Evolutionary conservation across 129 eudicot genomes (phyloP).

Genomic region (Pseudognaphalium luteoalbum): DNA sequence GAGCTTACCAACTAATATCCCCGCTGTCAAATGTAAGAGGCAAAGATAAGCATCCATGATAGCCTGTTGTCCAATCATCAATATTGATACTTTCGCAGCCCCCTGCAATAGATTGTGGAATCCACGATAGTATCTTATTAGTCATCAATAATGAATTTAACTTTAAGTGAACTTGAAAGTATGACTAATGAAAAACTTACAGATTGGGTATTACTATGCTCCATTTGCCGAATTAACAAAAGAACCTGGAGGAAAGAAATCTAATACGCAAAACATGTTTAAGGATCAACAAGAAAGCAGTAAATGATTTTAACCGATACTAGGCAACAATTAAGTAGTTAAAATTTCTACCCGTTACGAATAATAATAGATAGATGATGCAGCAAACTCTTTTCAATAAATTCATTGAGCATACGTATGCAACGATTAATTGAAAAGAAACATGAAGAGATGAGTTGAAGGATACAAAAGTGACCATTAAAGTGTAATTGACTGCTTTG

Average conservation of each 20-base stretch:
- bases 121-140: constrained; percentile 7
- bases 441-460: constrained; percentile 19
- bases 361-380: constrained; percentile 8
- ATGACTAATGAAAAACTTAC: constrained; percentile 44
- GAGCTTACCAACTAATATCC: constrained; percentile 86
- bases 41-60: constrained; percentile 99
- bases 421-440: not conserved
- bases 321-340: constrained; percentile 22
- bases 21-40: constrained; percentile 95
- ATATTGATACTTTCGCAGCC: constrained; percentile 93
- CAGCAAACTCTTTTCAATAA: not conserved
- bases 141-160: constrained; percentile 12
- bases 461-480: constrained; percentile 99
- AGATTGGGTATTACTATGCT: constrained; percentile 98
- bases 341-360: not conserved
- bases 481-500: constrained; percentile 97
- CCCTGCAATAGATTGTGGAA: constrained; percentile 51
- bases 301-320: too few species aligned
- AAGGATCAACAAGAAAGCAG: constrained; percentile 40
- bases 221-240: constrained; percentile 95
- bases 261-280: constrained; percentile 40
- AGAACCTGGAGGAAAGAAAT: constrained; percentile 96
- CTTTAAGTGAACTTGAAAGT: not conserved
- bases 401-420: not conserved
- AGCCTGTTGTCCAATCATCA: constrained; percentile 96